These are phyloP conservation scores for Sisymbrium irio DNA, from an alignment of 345 rosid species.

Conservation along the genomic window DNA sequence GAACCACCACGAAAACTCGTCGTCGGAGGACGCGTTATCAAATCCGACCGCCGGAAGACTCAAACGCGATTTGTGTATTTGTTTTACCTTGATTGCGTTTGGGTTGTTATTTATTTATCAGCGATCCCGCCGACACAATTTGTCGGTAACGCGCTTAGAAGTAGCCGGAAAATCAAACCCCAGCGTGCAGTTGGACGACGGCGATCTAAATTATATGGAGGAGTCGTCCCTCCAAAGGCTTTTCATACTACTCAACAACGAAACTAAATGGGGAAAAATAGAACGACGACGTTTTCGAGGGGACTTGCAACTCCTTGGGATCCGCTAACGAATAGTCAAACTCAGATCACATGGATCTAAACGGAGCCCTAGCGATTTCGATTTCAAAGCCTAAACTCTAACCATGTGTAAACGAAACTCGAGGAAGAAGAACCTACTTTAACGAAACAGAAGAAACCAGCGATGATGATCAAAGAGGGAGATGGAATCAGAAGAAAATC, in stretches of 20 bases:
- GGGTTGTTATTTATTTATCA: background rate
- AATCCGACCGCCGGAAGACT: slow-evolving; percentile 1
- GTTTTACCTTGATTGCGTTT: background rate
- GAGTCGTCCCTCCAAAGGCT: too few relatives aligned
- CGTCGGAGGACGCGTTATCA: slow-evolving; percentile 7
- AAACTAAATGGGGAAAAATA: background rate
- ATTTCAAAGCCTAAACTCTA: background rate
- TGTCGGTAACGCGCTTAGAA: slow-evolving; percentile 24
- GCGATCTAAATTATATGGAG: slow-evolving; percentile 12
- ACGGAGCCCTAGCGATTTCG: slow-evolving; percentile 8
- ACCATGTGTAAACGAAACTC: too few relatives aligned
- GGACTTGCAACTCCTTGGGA: slow-evolving; percentile 26
- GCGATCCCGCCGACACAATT: slow-evolving; percentile 19
- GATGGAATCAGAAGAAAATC: slow-evolving; percentile 3
- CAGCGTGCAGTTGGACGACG: background rate
- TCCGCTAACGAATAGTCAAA: slow-evolving; percentile 14
- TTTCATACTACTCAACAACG: background rate
- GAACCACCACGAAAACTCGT: slow-evolving; percentile 6
- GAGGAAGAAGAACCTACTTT: background rate
- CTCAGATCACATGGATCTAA: slow-evolving; percentile 32
- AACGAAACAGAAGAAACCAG: background rate
- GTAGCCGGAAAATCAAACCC: slow-evolving; percentile 5
- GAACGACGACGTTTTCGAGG: slow-evolving; percentile 27
- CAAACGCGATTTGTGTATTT: background rate
- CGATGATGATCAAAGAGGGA: background rate